Evolutionary conservation across 441 rosid species (phyloP), one percentile per base, ranked within the genome.

Genomic region (Gossypium lobatum): DNA sequence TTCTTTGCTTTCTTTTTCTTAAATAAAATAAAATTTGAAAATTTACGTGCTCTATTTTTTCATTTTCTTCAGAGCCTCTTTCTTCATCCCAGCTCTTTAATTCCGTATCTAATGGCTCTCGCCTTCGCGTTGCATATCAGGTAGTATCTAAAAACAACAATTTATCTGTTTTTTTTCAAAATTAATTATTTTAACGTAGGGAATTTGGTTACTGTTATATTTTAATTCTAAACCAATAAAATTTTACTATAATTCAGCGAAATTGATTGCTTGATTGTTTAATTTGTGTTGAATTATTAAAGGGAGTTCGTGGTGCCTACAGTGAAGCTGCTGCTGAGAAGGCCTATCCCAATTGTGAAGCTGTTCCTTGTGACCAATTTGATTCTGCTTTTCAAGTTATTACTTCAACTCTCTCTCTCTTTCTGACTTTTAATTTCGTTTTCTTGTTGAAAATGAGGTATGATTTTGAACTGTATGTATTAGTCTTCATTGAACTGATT

Each of bases 41-140:
- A 20, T 21, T 3, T 21, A 21, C 9, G 7, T 60, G 52, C 1
- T 0, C 18, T 16, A 52, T 18, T 64, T 65, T 6, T 2, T 3
- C 28, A 11, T 0, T 58, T 70, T 71, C 76, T 25, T 48, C 75
- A 95, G 97, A 80, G 83, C 99, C 99, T 26, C 83, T 95, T 74
- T 89, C 96, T 45, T 91, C 95, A 20, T 77, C 78, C 37, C 85
- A 85, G 71, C 75, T 71, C 26, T 85, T 81, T 8, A 75, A 78
- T 76, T 77, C 89, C 45, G 81, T 77, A 9, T 78, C 96, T 60
- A 85, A 76, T 54, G 93, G 95, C 18, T 78, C 90, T 17, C 85
- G 90, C 31, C 85, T 95, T 76, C 97, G 99, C 52, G 98, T 95
- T 68, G 99, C 98, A 57, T 95, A 90, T 75, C 99, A 95, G 96